Percentiles rank a stretch among this genome's conserved stretches.
phyloP scores from a whole-genome alignment of 768 basidiomycete genomes.

The Russula emetica region DNA sequence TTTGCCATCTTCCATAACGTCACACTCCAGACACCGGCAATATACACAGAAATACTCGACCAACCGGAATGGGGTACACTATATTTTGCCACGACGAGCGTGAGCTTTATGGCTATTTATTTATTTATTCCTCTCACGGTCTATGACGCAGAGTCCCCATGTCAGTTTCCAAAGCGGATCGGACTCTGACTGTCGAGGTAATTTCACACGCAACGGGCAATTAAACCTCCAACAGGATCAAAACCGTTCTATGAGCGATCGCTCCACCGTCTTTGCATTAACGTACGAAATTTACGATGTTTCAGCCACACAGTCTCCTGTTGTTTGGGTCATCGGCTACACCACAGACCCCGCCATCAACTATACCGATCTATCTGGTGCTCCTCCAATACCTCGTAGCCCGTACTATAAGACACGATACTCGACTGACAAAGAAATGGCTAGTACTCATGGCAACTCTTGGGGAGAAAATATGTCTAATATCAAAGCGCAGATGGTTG shows the following conservation, averaged over 20 bases:
- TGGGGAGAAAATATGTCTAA: background rate
- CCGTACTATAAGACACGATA: slow-evolving; percentile 43
- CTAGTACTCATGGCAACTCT: background rate
- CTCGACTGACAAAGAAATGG: slow-evolving; percentile 31
- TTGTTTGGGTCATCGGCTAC: slow-evolving; percentile 33
- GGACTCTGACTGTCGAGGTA: slow-evolving; percentile 9
- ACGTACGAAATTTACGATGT: slow-evolving; percentile 31
- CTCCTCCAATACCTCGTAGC: slow-evolving; percentile 39
- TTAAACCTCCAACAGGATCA: slow-evolving; percentile 22
- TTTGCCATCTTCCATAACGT: slow-evolving; percentile 22
- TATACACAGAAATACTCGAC: slow-evolving; percentile 20
- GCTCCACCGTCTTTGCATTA: slow-evolving; percentile 31
- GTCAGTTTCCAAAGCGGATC: slow-evolving; percentile 23
- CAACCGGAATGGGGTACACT: slow-evolving; percentile 28
- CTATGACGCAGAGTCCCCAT: slow-evolving; percentile 4
- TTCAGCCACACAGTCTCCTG: slow-evolving; percentile 25
- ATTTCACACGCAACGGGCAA: slow-evolving; percentile 25
- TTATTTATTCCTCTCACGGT: background rate
- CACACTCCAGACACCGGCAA: slow-evolving; percentile 6
- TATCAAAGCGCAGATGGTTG: slow-evolving; percentile 36
- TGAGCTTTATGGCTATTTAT: slow-evolving; percentile 3
- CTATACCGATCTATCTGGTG: slow-evolving; percentile 36
- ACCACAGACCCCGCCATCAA: slow-evolving; percentile 31
- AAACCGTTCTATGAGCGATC: slow-evolving; percentile 17
- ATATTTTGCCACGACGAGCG: slow-evolving; percentile 24